Conservation (phyloP, 2,329 filamentous ascomycete genomes). For the Pyrenophora tritici-repentis region DNA sequence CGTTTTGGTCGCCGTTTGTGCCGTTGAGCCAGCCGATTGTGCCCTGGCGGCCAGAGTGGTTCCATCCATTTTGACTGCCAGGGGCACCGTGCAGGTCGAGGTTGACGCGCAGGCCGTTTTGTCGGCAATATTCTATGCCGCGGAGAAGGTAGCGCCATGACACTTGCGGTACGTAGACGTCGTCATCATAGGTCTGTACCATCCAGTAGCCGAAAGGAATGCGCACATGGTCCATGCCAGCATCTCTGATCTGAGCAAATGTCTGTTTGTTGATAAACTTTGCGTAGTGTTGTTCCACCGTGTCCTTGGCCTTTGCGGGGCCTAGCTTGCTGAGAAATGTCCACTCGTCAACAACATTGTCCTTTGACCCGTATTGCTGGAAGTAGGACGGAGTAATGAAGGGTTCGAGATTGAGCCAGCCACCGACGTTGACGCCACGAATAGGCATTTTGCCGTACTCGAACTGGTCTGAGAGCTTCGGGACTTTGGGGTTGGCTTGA, state of each 20-base stretch:
- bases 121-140: slow-evolving; percentile 89
- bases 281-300: slow-evolving; percentile 89
- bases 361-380: slow-evolving; percentile 63
- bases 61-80: slow-evolving; percentile 97
- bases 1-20: slow-evolving; percentile 78
- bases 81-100: slow-evolving; percentile 91
- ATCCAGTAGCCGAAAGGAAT: slow-evolving; percentile 98
- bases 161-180: slow-evolving; percentile 85
- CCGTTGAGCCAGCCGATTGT: slow-evolving; percentile 87
- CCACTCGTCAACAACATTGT: slow-evolving; percentile 83
- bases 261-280: slow-evolving; percentile 83
- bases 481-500: slow-evolving; percentile 77
- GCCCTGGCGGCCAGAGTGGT: slow-evolving; percentile 86
- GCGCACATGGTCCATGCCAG: slow-evolving; percentile 94
- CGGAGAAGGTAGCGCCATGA: slow-evolving; percentile 93
- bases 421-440: slow-evolving; percentile 88
- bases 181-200: slow-evolving; percentile 78
- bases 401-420: slow-evolving; percentile 91
- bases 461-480: slow-evolving; percentile 75
- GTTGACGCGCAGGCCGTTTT: slow-evolving; percentile 89
- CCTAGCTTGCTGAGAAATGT: slow-evolving; percentile 77
- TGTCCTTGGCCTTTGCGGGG: slow-evolving; percentile 62
- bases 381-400: slow-evolving; percentile 96
- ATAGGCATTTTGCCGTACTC: slow-evolving; percentile 80
- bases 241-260: slow-evolving; percentile 81